Evolutionary conservation across 352 stramenopile genomes (phyloP), one percentile per base, ranked within the genome.

Genomic region (Globisporangium nagaii): DNA sequence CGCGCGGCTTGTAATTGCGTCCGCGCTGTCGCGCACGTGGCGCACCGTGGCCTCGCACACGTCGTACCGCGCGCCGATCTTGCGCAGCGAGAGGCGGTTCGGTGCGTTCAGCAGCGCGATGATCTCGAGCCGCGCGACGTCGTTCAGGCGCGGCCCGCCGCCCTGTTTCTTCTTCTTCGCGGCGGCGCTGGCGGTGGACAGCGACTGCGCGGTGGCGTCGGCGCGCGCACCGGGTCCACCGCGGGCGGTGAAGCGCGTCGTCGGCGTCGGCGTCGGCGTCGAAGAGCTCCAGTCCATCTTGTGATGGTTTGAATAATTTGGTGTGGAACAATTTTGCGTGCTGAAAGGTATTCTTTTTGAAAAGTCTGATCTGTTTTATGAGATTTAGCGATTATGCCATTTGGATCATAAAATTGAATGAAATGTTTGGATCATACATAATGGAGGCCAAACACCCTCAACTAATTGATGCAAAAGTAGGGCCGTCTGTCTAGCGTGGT

Each of bases 41-140:
- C 53, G 53, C 24, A 62, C 56, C 55, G 55, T 51, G 20, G 45
- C 47, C 28, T 62, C 55, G 22, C 35, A 46, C 27, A 62, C 48
- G 39, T 31, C 32, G 32, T 52, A 62, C 24, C 52, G 47, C 28
- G 17, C 28, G 13, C 37, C 56, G 31, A 62, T 50, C 28, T 57
- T 49, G 30, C 47, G 56, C 39, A 57, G 31, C 39, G 56, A 56
- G 35, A 44, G 47, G 20, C 25, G 55, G 20, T 55, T 32, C 15
- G 56, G 46, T 11, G 36, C 30, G 4, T 46, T 34, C 24, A 62
- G 25, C 3, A 56, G 35, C 35, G 48, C 47, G 31, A 62, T 48
- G 56, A 62, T 62, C 41, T 62, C 56, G 31, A 62, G 56, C 9
- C 46, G 56, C 32, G 46, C 39, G 15, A 48, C 46, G 27, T 57